Evolutionary conservation across 148 eudicot species (phyloP), one percentile per base, ranked within the genome.

Genomic region (Nyssa sinensis): DNA sequence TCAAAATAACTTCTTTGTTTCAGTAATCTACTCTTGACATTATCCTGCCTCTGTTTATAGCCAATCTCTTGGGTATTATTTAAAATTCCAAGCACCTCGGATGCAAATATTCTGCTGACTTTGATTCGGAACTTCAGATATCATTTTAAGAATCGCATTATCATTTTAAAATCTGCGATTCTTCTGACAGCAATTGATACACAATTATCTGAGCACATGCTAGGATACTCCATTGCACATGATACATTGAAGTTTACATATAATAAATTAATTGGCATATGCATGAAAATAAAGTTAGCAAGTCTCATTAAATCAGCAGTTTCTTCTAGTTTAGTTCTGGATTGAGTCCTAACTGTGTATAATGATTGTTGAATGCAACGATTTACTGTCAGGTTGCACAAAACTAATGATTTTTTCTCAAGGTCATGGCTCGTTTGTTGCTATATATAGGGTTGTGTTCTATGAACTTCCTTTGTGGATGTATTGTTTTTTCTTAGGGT

Each of bases 281-380:
- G 6, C 21, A 21, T 63, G 66, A 63, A 32, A 32, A 27, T 61
- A 63, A 32, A 63, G 1, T 31, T 31, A 30, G 19, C 0, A 31
- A 31, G 19, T 13, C 35, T 32, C 7, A 17, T 27, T 13, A 13
- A 31, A 63, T 63, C 21, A 30, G n/a, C 21, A 27, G 32, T 61
- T 61, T 63, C 23, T 63, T 30, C 23, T 32, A 63, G 39, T 31
- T 63, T 14, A 63, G 39, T 63, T 63, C 66, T 63, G n/a, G 7
- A 63, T 31, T 63, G 66, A 14, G 66, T 32, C 64, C n/a, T n/a
- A 61, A 27, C 9, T 10, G 11, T 41, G 49, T 41, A 28, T 61
- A 29, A 61, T 27, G 19, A 8, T 41, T 14, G 49, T 3, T 41
- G 9, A 14, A 5, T 41, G 41, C 41, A 37, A 37, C 41, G 8